phyloP scores from a whole-genome alignment of 139 green algal genomes.

The Ulvella scutata region DNA sequence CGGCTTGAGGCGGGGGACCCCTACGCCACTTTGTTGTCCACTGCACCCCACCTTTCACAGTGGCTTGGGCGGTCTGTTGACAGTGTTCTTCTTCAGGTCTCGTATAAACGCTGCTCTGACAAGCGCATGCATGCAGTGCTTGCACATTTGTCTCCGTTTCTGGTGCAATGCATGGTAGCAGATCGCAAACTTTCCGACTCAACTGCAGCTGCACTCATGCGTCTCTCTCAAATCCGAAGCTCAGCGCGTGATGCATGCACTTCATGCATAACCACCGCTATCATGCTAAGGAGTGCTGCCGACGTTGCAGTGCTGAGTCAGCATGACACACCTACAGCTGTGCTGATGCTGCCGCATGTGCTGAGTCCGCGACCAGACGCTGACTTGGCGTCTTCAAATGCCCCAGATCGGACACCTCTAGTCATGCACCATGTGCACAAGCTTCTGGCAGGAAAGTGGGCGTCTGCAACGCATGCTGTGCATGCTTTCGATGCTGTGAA shows the following conservation, averaged over 20 bases:
- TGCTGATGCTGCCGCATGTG: neutral
- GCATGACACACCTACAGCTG: neutral
- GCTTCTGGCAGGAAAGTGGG: too few relatives aligned
- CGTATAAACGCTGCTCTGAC: neutral
- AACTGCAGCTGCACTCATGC: neutral
- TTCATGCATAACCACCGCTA: too few relatives aligned
- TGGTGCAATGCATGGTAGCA: neutral
- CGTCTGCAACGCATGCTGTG: too few relatives aligned
- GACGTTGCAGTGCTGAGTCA: neutral
- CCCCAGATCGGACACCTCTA: too few relatives aligned
- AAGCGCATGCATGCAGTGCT: neutral
- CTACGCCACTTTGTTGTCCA: neutral
- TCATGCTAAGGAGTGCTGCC: too few relatives aligned
- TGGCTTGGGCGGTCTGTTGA: neutral
- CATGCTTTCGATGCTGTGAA: too few relatives aligned
- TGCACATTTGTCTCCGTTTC: neutral
- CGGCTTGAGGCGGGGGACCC: neutral
- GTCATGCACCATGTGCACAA: too few relatives aligned
- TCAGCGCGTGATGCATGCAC: neutral
- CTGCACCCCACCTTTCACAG: neutral
- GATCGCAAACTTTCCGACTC: neutral
- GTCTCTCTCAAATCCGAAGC: neutral
- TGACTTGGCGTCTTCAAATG: too few relatives aligned
- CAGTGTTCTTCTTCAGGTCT: neutral
- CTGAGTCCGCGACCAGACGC: neutral